Evolutionary conservation across 2,329 filamentous ascomycete species (phyloP), one percentile per base, ranked within the genome.

Genomic region (Juglanconis oblonga): DNA sequence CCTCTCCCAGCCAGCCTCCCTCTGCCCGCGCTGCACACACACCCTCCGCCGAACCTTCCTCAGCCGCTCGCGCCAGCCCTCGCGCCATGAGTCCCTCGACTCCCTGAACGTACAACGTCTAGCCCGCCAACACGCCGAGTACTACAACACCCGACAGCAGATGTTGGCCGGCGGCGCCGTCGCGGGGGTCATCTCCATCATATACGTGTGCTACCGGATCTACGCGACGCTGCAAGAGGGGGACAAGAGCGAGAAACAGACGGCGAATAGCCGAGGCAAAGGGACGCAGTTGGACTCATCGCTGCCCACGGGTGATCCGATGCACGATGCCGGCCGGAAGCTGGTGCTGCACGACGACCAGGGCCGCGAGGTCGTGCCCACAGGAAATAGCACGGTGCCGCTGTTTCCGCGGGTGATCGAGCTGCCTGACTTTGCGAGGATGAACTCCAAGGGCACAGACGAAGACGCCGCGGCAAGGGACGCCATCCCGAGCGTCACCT

Each of bases 301-400:
- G 31, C 69, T 79, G 3, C 77, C 66, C 0, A 61, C 76, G 4
- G 74, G 73, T 24, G 76, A 80, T 58, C 75, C 76, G 0, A 81
- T 84, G 68, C 77, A 75, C 17, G 80, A 80, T 40, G 77, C 77
- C 62, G 78, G 77, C 71, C 79, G 82, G 67, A 85, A 84, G 70
- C 76, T 85, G 1, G 81, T 89, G 13, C 73, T 89, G 1, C 87
- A 87, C 61, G 86, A 88, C 63, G 82, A 84, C n/a, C 81, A 89
- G 13, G 88, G 88, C 47, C 80, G 83, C 50, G 90, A 95, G 70
- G 79, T 95, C 48, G 87, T 96, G 0, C 83, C 89, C 14, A 96
- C 92, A 0, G 92, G 92, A 13, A 92, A 93, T 66, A 87, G 81
- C 65, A 88, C 87, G n/a, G 85, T 97, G 3, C 88, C 91, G 1